Evolutionary conservation across 495 filamentous ascomycete genomes (phyloP).

Genomic region (Talaromyces nanjingensis): DNA sequence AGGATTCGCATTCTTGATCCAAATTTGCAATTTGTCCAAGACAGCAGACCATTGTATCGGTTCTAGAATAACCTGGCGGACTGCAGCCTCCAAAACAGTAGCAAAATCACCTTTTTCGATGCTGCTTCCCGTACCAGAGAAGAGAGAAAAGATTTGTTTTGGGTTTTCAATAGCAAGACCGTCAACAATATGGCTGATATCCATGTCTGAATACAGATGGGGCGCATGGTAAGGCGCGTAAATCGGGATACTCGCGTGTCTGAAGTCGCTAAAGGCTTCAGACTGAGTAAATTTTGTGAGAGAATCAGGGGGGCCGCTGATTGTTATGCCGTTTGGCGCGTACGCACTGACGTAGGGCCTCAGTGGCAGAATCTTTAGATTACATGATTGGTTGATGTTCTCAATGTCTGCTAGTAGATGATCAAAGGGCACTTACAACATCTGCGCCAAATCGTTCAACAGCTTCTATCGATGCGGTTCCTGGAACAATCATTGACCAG

Average conservation of each 20-base stretch:
- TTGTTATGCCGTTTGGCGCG: neutral
- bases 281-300: constrained; percentile 10
- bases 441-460: neutral
- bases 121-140: too few relatives aligned
- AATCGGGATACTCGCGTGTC: constrained; percentile 11
- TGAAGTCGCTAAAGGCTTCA: neutral
- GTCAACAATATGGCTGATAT: constrained; percentile 9
- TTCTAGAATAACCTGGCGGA: too few relatives aligned
- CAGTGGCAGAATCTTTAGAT: neutral
- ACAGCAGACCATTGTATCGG: too few relatives aligned
- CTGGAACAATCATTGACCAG: neutral
- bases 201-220: constrained; percentile 19
- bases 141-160: too few relatives aligned
- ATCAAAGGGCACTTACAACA: neutral
- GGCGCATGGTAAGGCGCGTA: constrained; percentile 22
- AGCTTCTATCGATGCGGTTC: neutral
- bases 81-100: too few relatives aligned
- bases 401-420: neutral
- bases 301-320: constrained; percentile 3
- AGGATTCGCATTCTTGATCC: constrained; percentile 14
- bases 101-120: too few relatives aligned
- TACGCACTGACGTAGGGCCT: neutral
- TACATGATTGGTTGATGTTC: neutral
- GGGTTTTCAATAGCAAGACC: neutral
- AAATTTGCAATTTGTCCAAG: constrained; percentile 16